Base-by-base conservation (phyloP, 2,329 filamentous ascomycete genomes). In the Epichloe sibirici region DNA sequence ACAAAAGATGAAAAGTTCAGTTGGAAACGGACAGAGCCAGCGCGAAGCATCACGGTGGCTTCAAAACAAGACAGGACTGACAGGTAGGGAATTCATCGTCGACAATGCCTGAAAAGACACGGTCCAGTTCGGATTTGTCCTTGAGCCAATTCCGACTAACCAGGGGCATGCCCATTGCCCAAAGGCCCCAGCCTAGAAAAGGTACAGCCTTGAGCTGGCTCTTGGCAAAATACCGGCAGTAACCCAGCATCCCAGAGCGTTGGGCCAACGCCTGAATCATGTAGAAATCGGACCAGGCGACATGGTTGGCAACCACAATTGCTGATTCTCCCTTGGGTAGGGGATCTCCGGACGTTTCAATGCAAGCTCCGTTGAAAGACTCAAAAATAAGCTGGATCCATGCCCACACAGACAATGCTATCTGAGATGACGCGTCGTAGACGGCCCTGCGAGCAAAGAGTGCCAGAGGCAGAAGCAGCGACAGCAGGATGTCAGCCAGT, bases 91-190 rank as follows among this genome's bases (percentile, higher is more conserved):
- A 80, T 48, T 69, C 69, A 53, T 69, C 69, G 47, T 69, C 61
- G 12, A 74, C 70, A 46, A 82, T 75, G 17, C 77, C 76, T 6
- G 68, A 60, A 60, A 84, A 83, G 11, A 82, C 75, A 28, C 73
- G 69, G 48, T 78, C 71, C 57, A 84, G 70, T 65, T 83, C 79
- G 15, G 62, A 64, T 60, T 72, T 70, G 62, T 84, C 79, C 54
- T 69, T 70, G 58, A 74, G 71, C 79, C 81, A 83, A 51, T 77
- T 75, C 50, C 80, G 69, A 59, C 72, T 80, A 23, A 83, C 78
- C 65, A 83, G 71, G 6, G 79, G 80, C 77, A 83, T 82, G 2
- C 79, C 78, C 72, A 83, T 80, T 3, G 75, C 79, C 79, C 78
- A 82, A 37, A 83, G 68, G 2, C 78, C 81, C 80, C 79, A 83